Conservation (phyloP, 129 eudicot genomes). For the Arctium minus region DNA sequence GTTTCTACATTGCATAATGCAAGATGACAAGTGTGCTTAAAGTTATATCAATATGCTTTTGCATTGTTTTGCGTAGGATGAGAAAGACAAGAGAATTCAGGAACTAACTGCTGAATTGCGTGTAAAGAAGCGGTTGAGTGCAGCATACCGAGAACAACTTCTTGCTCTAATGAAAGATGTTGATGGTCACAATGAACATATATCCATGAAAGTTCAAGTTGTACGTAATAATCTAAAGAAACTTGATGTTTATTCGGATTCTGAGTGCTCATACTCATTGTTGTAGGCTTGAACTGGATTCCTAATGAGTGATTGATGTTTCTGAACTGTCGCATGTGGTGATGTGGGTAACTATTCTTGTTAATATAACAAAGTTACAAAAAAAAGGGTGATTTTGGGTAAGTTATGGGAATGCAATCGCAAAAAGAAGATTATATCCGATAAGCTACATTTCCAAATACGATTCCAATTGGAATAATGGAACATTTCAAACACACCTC, state of each 20-base stretch:
- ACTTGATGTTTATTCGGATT: slow-evolving; percentile 25
- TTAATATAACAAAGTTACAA: neutral
- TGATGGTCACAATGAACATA: slow-evolving; percentile 53
- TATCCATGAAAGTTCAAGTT: slow-evolving; percentile 42
- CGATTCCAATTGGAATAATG: no score
- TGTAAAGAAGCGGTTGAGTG: slow-evolving; percentile 54
- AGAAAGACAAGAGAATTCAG: slow-evolving; percentile 67
- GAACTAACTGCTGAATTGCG: slow-evolving; percentile 66
- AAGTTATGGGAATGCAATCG: no score
- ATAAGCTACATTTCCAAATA: no score
- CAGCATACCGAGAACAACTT: slow-evolving; percentile 63
- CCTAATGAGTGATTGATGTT: neutral
- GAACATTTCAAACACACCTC: no score
- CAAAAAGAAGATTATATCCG: no score
- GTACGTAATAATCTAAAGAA: slow-evolving; percentile 44
- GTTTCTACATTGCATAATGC: neutral
- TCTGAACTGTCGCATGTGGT: neutral
- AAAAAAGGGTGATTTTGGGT: no score
- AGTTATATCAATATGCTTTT: neutral
- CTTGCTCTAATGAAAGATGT: slow-evolving; percentile 53
- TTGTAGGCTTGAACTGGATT: neutral
- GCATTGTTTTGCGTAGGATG: slow-evolving; percentile 50
- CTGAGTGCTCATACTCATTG: neutral
- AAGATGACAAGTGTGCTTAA: neutral
- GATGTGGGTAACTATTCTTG: neutral